Conservation (phyloP, 345 rosid species). For the Eucalyptus pauciflora region DNA sequence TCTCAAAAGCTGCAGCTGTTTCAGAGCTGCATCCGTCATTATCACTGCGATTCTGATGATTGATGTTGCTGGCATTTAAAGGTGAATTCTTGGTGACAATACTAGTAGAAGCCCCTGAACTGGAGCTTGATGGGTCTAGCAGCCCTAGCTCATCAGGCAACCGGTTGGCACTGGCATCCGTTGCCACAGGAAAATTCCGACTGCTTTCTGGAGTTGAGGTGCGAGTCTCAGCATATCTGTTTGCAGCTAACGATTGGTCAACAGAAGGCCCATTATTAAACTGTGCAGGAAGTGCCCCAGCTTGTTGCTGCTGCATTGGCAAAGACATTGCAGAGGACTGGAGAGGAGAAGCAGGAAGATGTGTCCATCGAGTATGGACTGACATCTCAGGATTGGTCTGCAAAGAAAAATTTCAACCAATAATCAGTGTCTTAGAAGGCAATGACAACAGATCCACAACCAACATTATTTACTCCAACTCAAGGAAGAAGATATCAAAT, state of each 20-base stretch:
- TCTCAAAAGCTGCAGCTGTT: constrained; percentile 6
- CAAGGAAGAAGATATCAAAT: not conserved
- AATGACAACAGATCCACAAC: not conserved
- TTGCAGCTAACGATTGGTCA: constrained; percentile 33
- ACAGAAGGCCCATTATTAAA: constrained; percentile 35
- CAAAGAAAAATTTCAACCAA: not conserved
- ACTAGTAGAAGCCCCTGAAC: constrained; percentile 12
- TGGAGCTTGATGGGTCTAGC: constrained; percentile 45
- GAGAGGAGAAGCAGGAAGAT: constrained; percentile 47
- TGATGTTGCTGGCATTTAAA: constrained; percentile 8
- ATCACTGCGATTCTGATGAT: constrained; percentile 10
- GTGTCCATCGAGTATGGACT: constrained; percentile 76
- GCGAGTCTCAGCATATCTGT: constrained; percentile 37
- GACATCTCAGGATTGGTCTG: constrained; percentile 75
- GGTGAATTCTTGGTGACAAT: constrained; percentile 26
- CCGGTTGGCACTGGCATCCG: constrained; percentile 24
- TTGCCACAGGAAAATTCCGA: constrained; percentile 10
- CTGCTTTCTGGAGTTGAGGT: constrained; percentile 25
- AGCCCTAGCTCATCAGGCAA: constrained; percentile 54
- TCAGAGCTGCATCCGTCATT: not conserved
- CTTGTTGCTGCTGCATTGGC: constrained; percentile 60
- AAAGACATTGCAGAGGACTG: constrained; percentile 38
- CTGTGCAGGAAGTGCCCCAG: constrained; percentile 45
- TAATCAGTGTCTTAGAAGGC: not conserved
- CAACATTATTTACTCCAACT: not conserved